Evolutionary conservation across 768 basidiomycete species (phyloP), one percentile per base, ranked within the genome.

Genomic region (Lactarius psammicola): DNA sequence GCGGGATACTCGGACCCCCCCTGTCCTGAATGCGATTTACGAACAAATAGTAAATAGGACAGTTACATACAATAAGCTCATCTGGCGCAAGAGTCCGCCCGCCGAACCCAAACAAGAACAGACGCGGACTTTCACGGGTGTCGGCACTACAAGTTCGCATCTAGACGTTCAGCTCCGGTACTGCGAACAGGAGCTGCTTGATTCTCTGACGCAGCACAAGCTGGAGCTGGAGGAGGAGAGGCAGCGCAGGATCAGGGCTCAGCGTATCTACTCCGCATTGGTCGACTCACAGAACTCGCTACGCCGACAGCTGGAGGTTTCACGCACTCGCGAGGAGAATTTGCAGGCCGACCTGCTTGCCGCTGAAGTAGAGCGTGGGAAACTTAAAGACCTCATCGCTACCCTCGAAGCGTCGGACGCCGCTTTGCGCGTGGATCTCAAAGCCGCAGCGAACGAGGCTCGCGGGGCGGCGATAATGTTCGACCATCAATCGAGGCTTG

Each of bases 1-100:
- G 23, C 46, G 7, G 7, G 56, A 66, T 31, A 34, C 60, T 34
- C 65, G 3, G 8, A 66, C 65, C 0, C 65, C 65, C 4, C 36
- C 46, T n/a, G 8, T 54, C 31, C 49, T 66, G 3, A 40, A 44
- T 23, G 33, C 38, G 10, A 53, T 59, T 28, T 66, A 57, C 38
- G 65, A 62, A 58, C 65, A 66, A 30, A 66, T 66, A 40, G 31
- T 30, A 8, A 30, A 20, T 18, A 9, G 11, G 13, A 28, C 38
- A 2, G 40, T 31, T 18, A 54, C 34, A 15, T 33, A 51, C 56
- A 17, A 42, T 18, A 20, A 53, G 3, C 46, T 61, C 23, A n/a
- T 23, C 18, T 49, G 40, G 56, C 3, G 9, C 33, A 13, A n/a
- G 0, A 28, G 15, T 15, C 30, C 31, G 30, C 40, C 33, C 17